Percentiles rank a stretch among this genome's conserved stretches.
phyloP scores from a whole-genome alignment of 148 eudicot genomes.

The Cornus florida region DNA sequence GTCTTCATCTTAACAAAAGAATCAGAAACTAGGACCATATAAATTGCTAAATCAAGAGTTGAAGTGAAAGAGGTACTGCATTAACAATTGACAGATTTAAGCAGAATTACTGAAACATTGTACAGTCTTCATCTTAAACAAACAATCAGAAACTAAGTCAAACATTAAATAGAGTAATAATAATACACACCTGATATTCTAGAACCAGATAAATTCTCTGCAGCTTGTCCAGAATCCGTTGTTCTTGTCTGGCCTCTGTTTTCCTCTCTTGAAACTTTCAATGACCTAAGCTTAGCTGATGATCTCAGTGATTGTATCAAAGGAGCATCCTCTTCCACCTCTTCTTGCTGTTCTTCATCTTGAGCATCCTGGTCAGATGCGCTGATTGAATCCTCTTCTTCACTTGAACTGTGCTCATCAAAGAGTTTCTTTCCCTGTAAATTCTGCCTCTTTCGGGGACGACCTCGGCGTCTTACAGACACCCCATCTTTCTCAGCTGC shows the following conservation, averaged over 20 bases:
- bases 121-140: not conserved
- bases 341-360: slow-evolving; percentile 60
- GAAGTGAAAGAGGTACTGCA: no score
- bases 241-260: slow-evolving; percentile 32
- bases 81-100: no score
- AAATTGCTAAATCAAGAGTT: not conserved
- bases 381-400: slow-evolving; percentile 80
- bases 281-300: slow-evolving; percentile 69
- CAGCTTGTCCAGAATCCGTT: slow-evolving; percentile 35
- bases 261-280: slow-evolving; percentile 45
- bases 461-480: slow-evolving; percentile 71
- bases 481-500: slow-evolving; percentile 72
- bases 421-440: slow-evolving; percentile 82
- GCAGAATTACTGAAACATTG: no score
- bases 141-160: not conserved
- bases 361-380: slow-evolving; percentile 75
- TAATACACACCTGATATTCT: slow-evolving; percentile 43
- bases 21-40: not conserved
- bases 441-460: slow-evolving; percentile 59
- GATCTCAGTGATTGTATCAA: slow-evolving; percentile 68
- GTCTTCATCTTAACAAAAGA: not conserved
- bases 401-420: slow-evolving; percentile 83
- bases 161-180: not conserved
- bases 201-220: slow-evolving; percentile 39
- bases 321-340: slow-evolving; percentile 76